Conservation (phyloP, 108 stramenopile genomes). For the Cylindrotheca closterium region DNA sequence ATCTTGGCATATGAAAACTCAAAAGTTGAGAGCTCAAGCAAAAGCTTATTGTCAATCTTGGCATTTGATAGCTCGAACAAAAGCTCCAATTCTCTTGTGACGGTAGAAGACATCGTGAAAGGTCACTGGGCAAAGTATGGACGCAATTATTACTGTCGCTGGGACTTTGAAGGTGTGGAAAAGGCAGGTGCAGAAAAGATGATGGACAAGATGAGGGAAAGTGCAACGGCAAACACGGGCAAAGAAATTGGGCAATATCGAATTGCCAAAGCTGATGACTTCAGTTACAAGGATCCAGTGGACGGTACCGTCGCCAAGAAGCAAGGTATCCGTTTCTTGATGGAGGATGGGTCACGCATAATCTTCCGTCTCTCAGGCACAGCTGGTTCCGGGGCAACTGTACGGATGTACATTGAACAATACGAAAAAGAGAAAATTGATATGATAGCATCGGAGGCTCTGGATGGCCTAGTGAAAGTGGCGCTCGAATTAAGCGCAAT, state of each 20-base stretch:
- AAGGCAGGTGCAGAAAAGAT: conserved; percentile 79
- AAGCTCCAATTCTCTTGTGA: conserved; percentile 80
- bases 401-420: conserved; percentile 99
- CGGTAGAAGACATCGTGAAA: conserved; percentile 94
- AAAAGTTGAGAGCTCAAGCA: no score
- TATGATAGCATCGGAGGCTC: conserved; percentile 69
- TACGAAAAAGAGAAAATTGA: conserved; percentile 88
- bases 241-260: conserved; percentile 76
- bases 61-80: no score
- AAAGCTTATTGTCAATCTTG: no score
- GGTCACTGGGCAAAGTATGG: conserved; percentile 97
- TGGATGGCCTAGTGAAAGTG: conserved; percentile 82
- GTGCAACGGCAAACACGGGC: conserved; percentile 64
- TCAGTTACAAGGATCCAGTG: conserved; percentile 96
- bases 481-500: conserved; percentile 91
- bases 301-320: conserved; percentile 90
- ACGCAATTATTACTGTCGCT: conserved; percentile 98
- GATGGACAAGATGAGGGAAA: conserved; percentile 93
- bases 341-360: conserved; percentile 94
- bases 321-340: conserved; percentile 95
- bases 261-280: conserved; percentile 93
- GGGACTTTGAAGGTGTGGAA: conserved; percentile 98
- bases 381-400: conserved; percentile 97
- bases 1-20: conserved; percentile 90
- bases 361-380: conserved; percentile 99